Evolutionary conservation across 1,284 basidiomycete genomes (phyloP).

Genomic region (Ustilago loliicola): DNA sequence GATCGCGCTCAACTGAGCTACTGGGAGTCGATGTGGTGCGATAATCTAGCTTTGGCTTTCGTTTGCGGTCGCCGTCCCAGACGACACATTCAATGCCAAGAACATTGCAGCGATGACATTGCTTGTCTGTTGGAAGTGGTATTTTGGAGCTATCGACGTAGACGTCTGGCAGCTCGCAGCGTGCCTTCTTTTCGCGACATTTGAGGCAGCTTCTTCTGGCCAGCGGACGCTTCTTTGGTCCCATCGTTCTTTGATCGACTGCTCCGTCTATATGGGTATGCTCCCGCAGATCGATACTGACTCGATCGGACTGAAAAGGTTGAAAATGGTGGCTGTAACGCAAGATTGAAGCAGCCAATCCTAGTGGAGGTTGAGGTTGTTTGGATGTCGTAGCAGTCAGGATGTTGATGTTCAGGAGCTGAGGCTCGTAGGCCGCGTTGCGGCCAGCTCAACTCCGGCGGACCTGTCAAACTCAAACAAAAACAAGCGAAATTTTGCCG

Average conservation of each 20-base stretch:
- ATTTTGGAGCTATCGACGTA: constrained; percentile 42
- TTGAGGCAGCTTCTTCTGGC: constrained; percentile 52
- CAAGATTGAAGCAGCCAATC: not conserved
- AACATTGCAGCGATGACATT: constrained; percentile 49
- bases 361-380: not conserved
- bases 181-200: constrained; percentile 52
- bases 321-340: not conserved
- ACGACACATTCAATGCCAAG: constrained; percentile 50
- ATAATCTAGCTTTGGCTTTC: constrained; percentile 21
- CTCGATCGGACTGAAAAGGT: not conserved
- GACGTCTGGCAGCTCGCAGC: constrained; percentile 55
- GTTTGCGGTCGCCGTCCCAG: constrained; percentile 56
- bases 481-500: not conserved
- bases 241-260: not conserved
- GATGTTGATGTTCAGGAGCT: not conserved
- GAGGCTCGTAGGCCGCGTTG: not conserved
- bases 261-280: not conserved
- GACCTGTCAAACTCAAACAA: constrained; percentile 21
- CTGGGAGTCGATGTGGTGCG: not conserved
- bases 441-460: constrained; percentile 14
- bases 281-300: not conserved
- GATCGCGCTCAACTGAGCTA: constrained; percentile 6
- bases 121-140: constrained; percentile 27
- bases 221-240: constrained; percentile 26
- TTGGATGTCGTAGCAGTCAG: not conserved